A percentile compares a stretch with the other conserved stretches of the same genome.
Conservation (phyloP, 163 green algal species). For the Prototheca wickerhamii region DNA sequence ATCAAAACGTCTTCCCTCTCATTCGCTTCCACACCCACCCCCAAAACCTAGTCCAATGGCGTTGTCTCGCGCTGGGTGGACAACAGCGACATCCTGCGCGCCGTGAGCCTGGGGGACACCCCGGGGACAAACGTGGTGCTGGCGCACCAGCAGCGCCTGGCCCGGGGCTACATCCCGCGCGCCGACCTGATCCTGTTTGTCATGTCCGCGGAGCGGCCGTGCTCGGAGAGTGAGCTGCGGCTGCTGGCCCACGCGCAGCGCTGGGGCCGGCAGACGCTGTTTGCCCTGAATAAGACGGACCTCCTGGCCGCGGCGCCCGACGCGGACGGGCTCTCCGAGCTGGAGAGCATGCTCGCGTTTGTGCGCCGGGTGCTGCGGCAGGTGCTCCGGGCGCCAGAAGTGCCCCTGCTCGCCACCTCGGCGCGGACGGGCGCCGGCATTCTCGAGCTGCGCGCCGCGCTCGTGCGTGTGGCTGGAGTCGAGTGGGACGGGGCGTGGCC, state of each 20-base stretch:
- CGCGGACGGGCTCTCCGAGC: neutral
- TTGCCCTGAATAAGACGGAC: slow-evolving; percentile 91
- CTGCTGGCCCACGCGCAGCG: slow-evolving; percentile 93
- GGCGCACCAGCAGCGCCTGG: slow-evolving; percentile 91
- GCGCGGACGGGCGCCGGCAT: too few relatives aligned
- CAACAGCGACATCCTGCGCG: slow-evolving; percentile 41
- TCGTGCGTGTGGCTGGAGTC: too few relatives aligned
- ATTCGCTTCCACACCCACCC: neutral
- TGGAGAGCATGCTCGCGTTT: too few relatives aligned
- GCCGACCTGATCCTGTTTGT: slow-evolving; percentile 74
- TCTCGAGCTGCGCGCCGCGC: too few relatives aligned
- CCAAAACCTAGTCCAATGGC: slow-evolving; percentile 8
- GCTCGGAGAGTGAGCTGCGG: slow-evolving; percentile 72
- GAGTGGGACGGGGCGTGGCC: too few relatives aligned
- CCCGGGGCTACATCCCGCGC: slow-evolving; percentile 93
- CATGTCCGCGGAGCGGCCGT: slow-evolving; percentile 66
- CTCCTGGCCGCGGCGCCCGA: neutral
- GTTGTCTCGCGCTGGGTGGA: slow-evolving; percentile 41
- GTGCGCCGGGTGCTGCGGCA: too few relatives aligned
- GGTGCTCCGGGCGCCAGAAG: too few relatives aligned
- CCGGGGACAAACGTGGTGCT: slow-evolving; percentile 96
- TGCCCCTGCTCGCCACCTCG: too few relatives aligned
- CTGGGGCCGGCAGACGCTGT: slow-evolving; percentile 98
- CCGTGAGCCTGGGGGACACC: slow-evolving; percentile 88
- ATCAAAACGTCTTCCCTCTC: too few relatives aligned